These are phyloP conservation scores for Polymyxa betae DNA, from an alignment of 208 protist genomes.

Conservation along the genomic window DNA sequence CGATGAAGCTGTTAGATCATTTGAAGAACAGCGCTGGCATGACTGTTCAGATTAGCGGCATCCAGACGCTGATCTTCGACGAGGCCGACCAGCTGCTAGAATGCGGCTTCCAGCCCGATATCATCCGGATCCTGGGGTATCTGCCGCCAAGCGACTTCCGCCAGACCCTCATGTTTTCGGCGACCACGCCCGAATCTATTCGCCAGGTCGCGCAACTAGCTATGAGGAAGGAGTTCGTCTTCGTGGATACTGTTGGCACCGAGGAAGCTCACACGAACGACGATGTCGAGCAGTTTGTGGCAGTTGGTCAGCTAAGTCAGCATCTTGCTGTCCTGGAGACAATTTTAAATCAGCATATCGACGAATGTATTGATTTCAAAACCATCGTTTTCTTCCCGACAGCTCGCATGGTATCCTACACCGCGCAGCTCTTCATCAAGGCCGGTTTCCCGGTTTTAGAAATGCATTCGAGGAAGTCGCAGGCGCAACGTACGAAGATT, in stretches of 20 bases:
- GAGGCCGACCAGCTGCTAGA: conserved; percentile 45
- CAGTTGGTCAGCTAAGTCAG: background rate
- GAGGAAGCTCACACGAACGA: background rate
- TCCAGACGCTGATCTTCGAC: conserved; percentile 22
- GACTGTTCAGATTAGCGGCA: background rate
- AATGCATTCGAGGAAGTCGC: conserved; percentile 72
- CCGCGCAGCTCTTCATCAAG: conserved; percentile 58
- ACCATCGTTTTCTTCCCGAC: conserved; percentile 72
- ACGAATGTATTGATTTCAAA: conserved; percentile 32
- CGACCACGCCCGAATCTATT: background rate
- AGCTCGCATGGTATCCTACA: conserved; percentile 63
- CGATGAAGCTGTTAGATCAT: conserved; percentile 17
- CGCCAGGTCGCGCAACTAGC: background rate
- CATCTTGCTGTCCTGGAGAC: conserved; percentile 17
- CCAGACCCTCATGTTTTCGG: conserved; percentile 49
- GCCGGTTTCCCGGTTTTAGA: conserved; percentile 63
- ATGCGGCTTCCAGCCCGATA: conserved; percentile 46
- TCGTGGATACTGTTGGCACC: conserved; percentile 48
- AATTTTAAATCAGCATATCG: background rate
- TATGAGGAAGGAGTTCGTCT: background rate
- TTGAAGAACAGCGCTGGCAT: conserved; percentile 34
- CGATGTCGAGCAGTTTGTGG: background rate
- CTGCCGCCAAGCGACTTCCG: conserved; percentile 17
- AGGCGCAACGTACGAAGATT: conserved; percentile 70
- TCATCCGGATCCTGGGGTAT: conserved; percentile 12